Base-by-base conservation (phyloP, 495 filamentous ascomycete genomes). In the Polyplosphaeria fusca region DNA sequence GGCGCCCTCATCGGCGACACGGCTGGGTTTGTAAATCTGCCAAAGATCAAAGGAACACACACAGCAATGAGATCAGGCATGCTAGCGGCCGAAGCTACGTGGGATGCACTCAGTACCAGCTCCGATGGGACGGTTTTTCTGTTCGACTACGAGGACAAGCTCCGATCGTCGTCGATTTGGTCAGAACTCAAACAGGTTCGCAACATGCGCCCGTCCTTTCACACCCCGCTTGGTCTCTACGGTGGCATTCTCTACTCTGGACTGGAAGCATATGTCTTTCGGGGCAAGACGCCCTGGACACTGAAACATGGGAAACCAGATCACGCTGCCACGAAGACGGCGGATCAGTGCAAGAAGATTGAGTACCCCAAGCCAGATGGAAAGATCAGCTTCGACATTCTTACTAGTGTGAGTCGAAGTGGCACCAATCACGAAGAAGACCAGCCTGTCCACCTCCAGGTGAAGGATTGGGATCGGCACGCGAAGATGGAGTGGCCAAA, bases 401-500 rank as follows among this genome's bases (percentile, higher is more conserved):
- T 99, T 67, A 99, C 93, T 3, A 89, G 83, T 60, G 93, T 99
- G 4, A 91, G 83, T 56, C 81, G 94, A 44, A 97, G 92, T 1
- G 94, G 93, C 1, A 99, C 93, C 35, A 99, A 97, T 72, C 93
- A 99, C 70, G 94, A 97, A 72, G 93, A 99, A 72, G 93, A 99
- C 72, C 91, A 99, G 74, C 93, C 93, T 0, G 89, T 94, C 42
- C 93, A 99, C 69, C 74, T 99, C 61, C 87, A 92, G 73, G 94
- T 98, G 54, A 79, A 84, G 71, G 91, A 97, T 68, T 96, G 91
- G 91, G 88, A 95, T 38, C 81, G 82, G 70, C 94, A 99, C 72
- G 86, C 86, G 5, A 74, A 83, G 44, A 79, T 82, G 63, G 86
- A 88, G 47, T 99, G 82, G 78, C 93, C 93, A 7, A 75, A 80